Evolutionary conservation across 768 basidiomycete genomes (phyloP).

Genomic region (Neoboletus magnificus): DNA sequence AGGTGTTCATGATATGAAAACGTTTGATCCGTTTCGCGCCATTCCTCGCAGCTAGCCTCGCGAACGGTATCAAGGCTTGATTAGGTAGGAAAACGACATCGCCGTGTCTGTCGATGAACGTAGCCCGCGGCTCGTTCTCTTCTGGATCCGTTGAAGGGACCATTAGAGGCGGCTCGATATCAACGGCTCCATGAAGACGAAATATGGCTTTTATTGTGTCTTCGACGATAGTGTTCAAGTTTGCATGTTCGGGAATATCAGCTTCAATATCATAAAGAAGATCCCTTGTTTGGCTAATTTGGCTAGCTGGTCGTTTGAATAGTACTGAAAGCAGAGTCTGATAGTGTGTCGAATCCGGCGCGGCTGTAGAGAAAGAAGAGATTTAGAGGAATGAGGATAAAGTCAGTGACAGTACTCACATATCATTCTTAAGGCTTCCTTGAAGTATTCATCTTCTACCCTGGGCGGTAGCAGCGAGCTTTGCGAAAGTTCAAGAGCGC

Average conservation of each 20-base stretch:
- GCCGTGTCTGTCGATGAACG: conserved; percentile 77
- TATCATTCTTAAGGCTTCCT: conserved; percentile 72
- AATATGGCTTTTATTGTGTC: conserved; percentile 77
- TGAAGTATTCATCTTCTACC: conserved; percentile 85
- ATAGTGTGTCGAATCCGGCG: conserved; percentile 78
- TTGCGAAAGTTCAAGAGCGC: conserved; percentile 78
- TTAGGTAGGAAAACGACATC: conserved; percentile 72
- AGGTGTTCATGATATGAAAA: conserved; percentile 75
- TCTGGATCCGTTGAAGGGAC: conserved; percentile 65
- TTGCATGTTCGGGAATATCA: conserved; percentile 65
- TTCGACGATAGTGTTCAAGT: conserved; percentile 70
- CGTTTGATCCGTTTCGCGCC: conserved; percentile 73
- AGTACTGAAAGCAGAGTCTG: conserved; percentile 74
- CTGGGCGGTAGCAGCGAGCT: conserved; percentile 72
- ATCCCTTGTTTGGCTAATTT: conserved; percentile 57
- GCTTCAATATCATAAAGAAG: conserved; percentile 74
- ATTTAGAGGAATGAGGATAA: not conserved
- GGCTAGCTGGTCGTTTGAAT: conserved; percentile 69
- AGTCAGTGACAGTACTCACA: conserved; percentile 38
- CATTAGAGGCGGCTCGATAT: conserved; percentile 82
- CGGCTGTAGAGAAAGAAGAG: conserved; percentile 41
- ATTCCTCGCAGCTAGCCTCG: conserved; percentile 73
- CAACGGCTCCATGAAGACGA: conserved; percentile 85
- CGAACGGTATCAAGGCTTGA: conserved; percentile 72
- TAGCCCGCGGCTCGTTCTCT: conserved; percentile 62